phyloP scores from a whole-genome alignment of 1,284 basidiomycete genomes.

The Malassezia cuniculi region DNA sequence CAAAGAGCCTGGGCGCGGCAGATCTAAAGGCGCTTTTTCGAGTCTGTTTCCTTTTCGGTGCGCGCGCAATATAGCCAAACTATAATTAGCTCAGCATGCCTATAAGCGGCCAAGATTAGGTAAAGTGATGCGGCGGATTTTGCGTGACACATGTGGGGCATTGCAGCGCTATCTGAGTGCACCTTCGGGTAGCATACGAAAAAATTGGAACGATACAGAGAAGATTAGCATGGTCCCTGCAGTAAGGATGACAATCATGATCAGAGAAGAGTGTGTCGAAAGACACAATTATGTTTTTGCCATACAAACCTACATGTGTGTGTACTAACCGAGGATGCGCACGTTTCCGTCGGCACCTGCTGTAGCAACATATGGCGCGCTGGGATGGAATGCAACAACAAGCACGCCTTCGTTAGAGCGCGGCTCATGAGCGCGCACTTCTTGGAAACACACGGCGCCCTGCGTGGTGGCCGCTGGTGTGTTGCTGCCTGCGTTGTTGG shows the following conservation, averaged over 20 bases:
- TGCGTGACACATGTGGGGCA: too few species aligned
- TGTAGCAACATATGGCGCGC: constrained; percentile 73
- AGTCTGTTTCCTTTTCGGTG: too few species aligned
- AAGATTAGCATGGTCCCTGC: constrained; percentile 47
- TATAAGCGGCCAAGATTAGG: constrained; percentile 5
- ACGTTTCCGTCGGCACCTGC: constrained; percentile 90
- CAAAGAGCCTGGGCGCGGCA: too few species aligned
- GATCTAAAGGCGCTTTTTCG: too few species aligned
- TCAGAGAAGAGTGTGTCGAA: constrained; percentile 18
- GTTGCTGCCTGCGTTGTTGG: constrained; percentile 1
- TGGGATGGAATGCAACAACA: constrained; percentile 69
- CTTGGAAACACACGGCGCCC: constrained; percentile 60
- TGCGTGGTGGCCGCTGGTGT: constrained; percentile 46
- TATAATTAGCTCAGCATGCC: neutral
- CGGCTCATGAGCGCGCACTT: constrained; percentile 67
- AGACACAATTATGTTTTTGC: constrained; percentile 18
- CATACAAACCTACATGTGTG: too few species aligned
- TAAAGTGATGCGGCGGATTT: too few species aligned
- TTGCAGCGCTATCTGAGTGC: neutral
- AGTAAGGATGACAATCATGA: constrained; percentile 39
- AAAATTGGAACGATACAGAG: constrained; percentile 46
- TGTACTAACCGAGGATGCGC: constrained; percentile 55
- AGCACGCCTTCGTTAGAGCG: constrained; percentile 78
- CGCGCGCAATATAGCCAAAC: too few species aligned
- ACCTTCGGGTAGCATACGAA: constrained; percentile 24